phyloP scores from a whole-genome alignment of 148 eudicot species.

The Fagopyrum tataricum region DNA sequence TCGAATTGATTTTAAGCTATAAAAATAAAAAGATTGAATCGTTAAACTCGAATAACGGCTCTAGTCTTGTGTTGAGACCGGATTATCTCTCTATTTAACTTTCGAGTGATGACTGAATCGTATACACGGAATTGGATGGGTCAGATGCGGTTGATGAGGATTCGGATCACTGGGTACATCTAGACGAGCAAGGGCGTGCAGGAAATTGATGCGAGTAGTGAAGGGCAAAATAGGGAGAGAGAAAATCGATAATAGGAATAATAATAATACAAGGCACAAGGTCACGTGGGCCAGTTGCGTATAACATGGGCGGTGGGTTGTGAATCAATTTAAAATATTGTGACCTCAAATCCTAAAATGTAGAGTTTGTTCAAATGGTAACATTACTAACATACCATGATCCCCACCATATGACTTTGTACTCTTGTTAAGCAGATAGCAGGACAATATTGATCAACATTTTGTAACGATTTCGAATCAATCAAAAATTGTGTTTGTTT shows the following conservation, averaged over 20 bases:
- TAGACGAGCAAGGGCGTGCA: not conserved
- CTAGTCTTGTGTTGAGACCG: no score
- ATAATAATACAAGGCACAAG: slow-evolving; percentile 4
- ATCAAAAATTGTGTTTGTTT: no score
- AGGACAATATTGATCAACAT: not conserved
- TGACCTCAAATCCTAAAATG: not conserved
- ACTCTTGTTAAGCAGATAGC: no score
- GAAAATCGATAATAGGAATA: not conserved
- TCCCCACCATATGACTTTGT: not conserved
- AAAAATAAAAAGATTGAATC: not conserved
- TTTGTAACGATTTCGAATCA: not conserved
- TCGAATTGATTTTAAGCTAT: not conserved
- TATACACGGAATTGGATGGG: not conserved
- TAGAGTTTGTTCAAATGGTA: not conserved
- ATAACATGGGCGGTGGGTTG: slow-evolving; percentile 23
- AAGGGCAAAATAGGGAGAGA: slow-evolving; percentile 10
- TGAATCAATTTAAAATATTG: not conserved
- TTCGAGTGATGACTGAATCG: no score
- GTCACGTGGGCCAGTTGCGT: slow-evolving; percentile 28
- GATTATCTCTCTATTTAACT: no score
- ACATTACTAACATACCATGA: slow-evolving; percentile 1
- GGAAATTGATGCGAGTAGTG: not conserved
- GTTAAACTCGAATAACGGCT: not conserved
- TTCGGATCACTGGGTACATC: no score
- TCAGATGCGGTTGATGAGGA: no score